Percentiles rank a stretch among this genome's conserved stretches.
phyloP scores from a whole-genome alignment of 2,329 filamentous ascomycete species.

The Lecanicillium sp. region DNA sequence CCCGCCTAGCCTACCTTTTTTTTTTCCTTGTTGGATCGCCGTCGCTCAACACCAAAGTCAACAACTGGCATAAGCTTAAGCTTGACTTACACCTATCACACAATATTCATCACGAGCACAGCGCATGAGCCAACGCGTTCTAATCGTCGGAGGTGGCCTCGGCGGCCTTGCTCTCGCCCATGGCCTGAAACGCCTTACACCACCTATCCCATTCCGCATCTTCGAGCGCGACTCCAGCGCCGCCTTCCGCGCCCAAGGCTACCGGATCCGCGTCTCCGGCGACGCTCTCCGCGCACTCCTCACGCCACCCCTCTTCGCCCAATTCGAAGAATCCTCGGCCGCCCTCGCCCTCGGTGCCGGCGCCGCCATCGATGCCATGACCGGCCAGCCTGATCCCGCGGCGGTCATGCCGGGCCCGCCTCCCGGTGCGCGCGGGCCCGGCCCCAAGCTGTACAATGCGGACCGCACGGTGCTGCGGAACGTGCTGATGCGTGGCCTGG shows the following conservation, averaged over 20 bases:
- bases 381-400: neutral
- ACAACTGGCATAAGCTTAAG: too few relatives aligned
- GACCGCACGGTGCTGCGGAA: conserved; percentile 30
- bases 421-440: neutral
- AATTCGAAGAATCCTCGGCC: conserved; percentile 8
- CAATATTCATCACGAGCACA: too few relatives aligned
- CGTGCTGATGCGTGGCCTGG: conserved; percentile 24
- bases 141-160: conserved; percentile 31
- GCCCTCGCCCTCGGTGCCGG: neutral
- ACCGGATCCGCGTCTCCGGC: conserved; percentile 45
- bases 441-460: conserved; percentile 19
- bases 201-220: conserved; percentile 36
- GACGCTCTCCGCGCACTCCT: conserved; percentile 21
- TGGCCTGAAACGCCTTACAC: conserved; percentile 22
- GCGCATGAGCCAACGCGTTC: conserved; percentile 16
- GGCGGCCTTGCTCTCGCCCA: conserved; percentile 30
- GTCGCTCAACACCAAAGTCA: too few relatives aligned
- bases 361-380: neutral
- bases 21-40: too few relatives aligned
- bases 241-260: conserved; percentile 49
- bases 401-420: conserved; percentile 1
- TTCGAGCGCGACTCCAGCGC: conserved; percentile 41
- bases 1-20: too few relatives aligned
- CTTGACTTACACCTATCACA: neutral
- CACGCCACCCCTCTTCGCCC: neutral